These are phyloP conservation scores for Tilletia walkeri DNA, from an alignment of 1,284 basidiomycete genomes.

Conservation along the genomic window DNA sequence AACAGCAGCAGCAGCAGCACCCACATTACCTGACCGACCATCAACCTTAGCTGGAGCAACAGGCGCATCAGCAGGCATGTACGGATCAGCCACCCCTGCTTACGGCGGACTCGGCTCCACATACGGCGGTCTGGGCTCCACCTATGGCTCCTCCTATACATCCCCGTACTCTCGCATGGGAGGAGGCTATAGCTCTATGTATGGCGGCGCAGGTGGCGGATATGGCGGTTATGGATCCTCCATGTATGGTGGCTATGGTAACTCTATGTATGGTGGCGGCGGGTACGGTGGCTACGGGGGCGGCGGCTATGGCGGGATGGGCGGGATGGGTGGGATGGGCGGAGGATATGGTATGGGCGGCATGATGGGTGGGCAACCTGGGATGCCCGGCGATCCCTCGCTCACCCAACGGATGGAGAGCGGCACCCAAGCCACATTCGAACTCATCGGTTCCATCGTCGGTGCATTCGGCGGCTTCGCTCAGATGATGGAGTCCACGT, in stretches of 20 bases:
- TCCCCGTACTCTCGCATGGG: constrained; percentile 52
- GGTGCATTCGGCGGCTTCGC: constrained; percentile 93
- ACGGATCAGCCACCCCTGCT: neutral
- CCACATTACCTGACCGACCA: constrained; percentile 50
- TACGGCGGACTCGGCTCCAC: constrained; percentile 38
- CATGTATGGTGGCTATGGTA: constrained; percentile 30
- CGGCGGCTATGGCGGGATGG: constrained; percentile 37
- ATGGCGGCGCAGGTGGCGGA: constrained; percentile 25
- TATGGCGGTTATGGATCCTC: constrained; percentile 22
- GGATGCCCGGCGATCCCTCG: constrained; percentile 57
- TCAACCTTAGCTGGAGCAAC: constrained; percentile 30
- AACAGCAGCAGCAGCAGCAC: constrained; percentile 30
- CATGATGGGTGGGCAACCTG: constrained; percentile 39
- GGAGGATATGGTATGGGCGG: constrained; percentile 38
- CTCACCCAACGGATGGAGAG: constrained; percentile 83
- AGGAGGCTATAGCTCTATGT: constrained; percentile 13
- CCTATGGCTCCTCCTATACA: constrained; percentile 42
- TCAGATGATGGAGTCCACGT: constrained; percentile 96
- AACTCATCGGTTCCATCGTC: constrained; percentile 88
- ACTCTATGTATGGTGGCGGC: constrained; percentile 25
- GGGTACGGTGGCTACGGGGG: constrained; percentile 29
- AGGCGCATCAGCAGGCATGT: constrained; percentile 12
- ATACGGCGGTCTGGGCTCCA: constrained; percentile 45
- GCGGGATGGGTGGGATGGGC: constrained; percentile 37
- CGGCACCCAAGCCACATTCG: constrained; percentile 87